Conservation (phyloP, 78 protist species). For the Protostelium mycophagum region DNA sequence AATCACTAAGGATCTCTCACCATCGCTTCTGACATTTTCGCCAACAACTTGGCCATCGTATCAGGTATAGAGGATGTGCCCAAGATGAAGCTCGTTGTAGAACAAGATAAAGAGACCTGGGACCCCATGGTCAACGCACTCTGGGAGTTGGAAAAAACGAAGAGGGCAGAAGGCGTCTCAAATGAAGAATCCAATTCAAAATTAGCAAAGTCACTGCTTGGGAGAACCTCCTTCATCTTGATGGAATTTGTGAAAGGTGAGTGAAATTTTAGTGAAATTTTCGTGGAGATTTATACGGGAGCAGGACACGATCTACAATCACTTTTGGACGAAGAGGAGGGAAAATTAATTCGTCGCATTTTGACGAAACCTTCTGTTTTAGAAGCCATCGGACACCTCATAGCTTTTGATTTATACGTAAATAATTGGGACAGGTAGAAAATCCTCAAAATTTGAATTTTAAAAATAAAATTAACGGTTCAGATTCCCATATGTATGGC, state of each 20-base stretch:
- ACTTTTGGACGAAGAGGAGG: background rate
- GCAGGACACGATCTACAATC: background rate
- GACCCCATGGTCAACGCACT: background rate
- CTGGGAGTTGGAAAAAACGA: background rate
- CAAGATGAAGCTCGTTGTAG: background rate
- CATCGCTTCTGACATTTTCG: background rate
- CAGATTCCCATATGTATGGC: background rate
- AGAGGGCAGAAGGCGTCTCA: background rate
- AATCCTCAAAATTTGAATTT: background rate
- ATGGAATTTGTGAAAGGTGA: background rate
- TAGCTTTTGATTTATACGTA: background rate
- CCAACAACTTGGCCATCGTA: background rate
- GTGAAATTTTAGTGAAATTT: too few species aligned
- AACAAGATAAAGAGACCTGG: background rate
- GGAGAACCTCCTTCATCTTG: background rate
- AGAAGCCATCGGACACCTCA: background rate
- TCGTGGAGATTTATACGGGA: background rate
- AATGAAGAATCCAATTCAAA: background rate
- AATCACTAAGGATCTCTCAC: background rate
- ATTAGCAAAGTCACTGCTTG: background rate
- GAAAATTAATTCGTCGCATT: background rate
- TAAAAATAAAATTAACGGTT: background rate
- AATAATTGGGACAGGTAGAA: background rate
- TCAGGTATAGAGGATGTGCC: background rate
- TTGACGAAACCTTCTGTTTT: background rate